phyloP scores from a whole-genome alignment of 768 basidiomycete species.

The Amanita thiersii region DNA sequence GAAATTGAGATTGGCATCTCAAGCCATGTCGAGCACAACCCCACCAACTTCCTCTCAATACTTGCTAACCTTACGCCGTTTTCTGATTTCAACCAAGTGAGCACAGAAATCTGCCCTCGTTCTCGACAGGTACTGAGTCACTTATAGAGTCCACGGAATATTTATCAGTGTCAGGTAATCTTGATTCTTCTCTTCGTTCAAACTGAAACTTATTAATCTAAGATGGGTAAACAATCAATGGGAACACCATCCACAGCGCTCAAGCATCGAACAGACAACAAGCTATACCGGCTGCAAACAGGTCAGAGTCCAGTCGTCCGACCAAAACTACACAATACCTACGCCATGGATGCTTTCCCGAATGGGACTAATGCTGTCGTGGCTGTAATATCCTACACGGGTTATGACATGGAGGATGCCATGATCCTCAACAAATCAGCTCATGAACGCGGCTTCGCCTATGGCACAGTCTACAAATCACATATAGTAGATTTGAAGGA shows the following conservation, averaged over 20 bases:
- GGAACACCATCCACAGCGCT: slow-evolving; percentile 93
- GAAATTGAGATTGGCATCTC: slow-evolving; percentile 74
- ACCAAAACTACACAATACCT: slow-evolving; percentile 83
- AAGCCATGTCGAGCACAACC: slow-evolving; percentile 89
- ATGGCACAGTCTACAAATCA: slow-evolving; percentile 95
- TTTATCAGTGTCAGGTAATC: slow-evolving; percentile 86
- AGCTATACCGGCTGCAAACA: slow-evolving; percentile 91
- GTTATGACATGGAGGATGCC: slow-evolving; percentile 99
- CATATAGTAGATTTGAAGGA: slow-evolving; percentile 88
- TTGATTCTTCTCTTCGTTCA: slow-evolving; percentile 6
- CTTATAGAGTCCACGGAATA: slow-evolving; percentile 75
- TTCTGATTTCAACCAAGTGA: slow-evolving; percentile 97
- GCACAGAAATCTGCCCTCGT: slow-evolving; percentile 21
- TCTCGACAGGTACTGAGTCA: slow-evolving; percentile 1
- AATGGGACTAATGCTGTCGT: slow-evolving; percentile 98
- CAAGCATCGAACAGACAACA: slow-evolving; percentile 93
- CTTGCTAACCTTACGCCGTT: slow-evolving; percentile 97
- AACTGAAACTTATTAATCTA: background rate
- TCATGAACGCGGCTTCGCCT: slow-evolving; percentile 95
- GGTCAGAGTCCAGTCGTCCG: slow-evolving; percentile 95
- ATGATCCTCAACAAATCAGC: slow-evolving; percentile 99
- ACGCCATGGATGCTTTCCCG: slow-evolving; percentile 98
- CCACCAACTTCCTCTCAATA: slow-evolving; percentile 94
- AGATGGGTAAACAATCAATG: slow-evolving; percentile 99
- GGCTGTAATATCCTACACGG: slow-evolving; percentile 99